Conservation (phyloP, 2,329 filamentous ascomycete species). For the Pseudopyrenochaeta lycopersici region DNA sequence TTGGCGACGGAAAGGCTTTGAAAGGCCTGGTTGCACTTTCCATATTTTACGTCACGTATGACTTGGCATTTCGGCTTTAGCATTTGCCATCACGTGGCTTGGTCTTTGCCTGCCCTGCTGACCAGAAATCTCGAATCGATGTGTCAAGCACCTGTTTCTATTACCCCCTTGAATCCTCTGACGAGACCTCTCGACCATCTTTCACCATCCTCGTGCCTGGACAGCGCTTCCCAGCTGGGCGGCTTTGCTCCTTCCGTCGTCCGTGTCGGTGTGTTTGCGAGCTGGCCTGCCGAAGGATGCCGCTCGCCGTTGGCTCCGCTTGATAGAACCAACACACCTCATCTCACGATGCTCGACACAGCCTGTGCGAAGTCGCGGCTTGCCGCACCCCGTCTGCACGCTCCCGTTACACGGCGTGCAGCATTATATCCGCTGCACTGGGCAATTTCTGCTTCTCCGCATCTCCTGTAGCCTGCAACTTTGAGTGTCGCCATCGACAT, state of each 20-base stretch:
- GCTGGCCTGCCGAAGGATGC: conserved; percentile 22
- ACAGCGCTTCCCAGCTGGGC: conserved; percentile 19
- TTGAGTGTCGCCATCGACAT: conserved; percentile 19
- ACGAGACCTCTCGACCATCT: conserved; percentile 29
- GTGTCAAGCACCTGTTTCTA: conserved; percentile 9
- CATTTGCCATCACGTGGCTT: conserved; percentile 22
- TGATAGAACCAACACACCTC: conserved; percentile 16
- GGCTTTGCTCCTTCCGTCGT: conserved; percentile 20
- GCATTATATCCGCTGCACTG: conserved; percentile 15
- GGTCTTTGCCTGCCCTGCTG: conserved; percentile 5
- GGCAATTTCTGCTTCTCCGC: conserved; percentile 17
- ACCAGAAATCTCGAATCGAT: conserved; percentile 6
- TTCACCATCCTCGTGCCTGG: conserved; percentile 34
- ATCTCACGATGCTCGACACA: conserved; percentile 14
- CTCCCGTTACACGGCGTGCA: conserved; percentile 16
- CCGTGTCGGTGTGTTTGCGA: conserved; percentile 11
- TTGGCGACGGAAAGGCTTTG: conserved; percentile 30
- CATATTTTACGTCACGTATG: conserved; percentile 34
- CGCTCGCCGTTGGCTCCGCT: conserved; percentile 18
- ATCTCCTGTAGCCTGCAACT: conserved; percentile 17
- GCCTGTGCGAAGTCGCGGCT: conserved; percentile 29
- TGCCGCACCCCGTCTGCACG: conserved; percentile 18
- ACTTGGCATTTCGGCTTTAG: conserved; percentile 26
- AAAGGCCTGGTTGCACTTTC: conserved; percentile 22
- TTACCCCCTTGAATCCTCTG: conserved; percentile 28